These are phyloP conservation scores for Cyberlindnera xylosilytica DNA, from an alignment of 805 yeast species.

Conservation along the genomic window DNA sequence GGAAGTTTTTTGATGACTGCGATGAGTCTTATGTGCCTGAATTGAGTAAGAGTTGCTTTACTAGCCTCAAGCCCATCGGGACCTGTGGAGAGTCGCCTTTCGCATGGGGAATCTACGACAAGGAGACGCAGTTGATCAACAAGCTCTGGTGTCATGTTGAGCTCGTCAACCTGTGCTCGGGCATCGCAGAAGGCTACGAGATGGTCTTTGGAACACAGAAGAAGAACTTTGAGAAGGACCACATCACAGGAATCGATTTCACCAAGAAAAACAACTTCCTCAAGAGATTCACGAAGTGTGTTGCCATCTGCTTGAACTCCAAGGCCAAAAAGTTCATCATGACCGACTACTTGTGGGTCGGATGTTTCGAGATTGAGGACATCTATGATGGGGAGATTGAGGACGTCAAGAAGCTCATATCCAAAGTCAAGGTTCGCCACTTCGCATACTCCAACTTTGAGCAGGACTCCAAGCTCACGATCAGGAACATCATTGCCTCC, in stretches of 20 bases:
- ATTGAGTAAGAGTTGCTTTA: constrained; percentile 7
- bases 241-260: constrained; percentile 18
- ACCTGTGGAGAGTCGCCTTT: constrained; percentile 21
- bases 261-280: constrained; percentile 27
- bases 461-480: constrained; percentile 16
- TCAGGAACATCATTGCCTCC: constrained; percentile 24
- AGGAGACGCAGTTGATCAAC: constrained; percentile 18
- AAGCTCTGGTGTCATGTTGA: constrained; percentile 26
- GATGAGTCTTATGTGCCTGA: constrained; percentile 18
- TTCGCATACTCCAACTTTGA: constrained; percentile 24
- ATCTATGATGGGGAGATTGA: constrained; percentile 25
- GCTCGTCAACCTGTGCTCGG: constrained; percentile 19
- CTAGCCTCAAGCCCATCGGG: constrained; percentile 25
- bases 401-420: constrained; percentile 20
- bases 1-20: constrained; percentile 15
- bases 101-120: constrained; percentile 24
- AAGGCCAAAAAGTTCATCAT: constrained; percentile 25
- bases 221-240: constrained; percentile 9
- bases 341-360: constrained; percentile 28
- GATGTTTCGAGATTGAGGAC: constrained; percentile 26
- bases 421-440: constrained; percentile 26
- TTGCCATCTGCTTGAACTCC: constrained; percentile 27
- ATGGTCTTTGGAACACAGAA: constrained; percentile 20
- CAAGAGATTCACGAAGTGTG: constrained; percentile 26
- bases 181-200: constrained; percentile 29